Evolutionary conservation across 352 stramenopile species (phyloP), one percentile per base, ranked within the genome.

Genomic region (Pythium guiyangense): DNA sequence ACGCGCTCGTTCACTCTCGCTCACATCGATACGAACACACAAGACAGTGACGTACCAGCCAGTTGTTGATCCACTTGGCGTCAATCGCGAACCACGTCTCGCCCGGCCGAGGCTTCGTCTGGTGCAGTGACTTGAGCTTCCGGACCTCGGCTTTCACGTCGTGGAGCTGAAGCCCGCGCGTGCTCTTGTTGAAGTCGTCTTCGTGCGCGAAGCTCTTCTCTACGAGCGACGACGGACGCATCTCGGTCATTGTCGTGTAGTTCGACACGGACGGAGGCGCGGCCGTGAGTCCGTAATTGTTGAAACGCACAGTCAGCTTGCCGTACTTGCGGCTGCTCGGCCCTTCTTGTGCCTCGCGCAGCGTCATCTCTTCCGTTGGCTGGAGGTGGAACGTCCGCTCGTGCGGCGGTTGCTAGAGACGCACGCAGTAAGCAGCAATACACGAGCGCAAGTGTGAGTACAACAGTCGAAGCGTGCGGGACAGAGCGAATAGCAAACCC

Each of bases 31-130:
- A 43, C 5, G 0, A 42, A 10, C 4, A 43, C 6, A 46, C 17
- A 9, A 26, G 20, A 11, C 20, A 43, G 40, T n/a, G 14, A 52
- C 58, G 34, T 42, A 64, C 58, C 54, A 89, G 62, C 81, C 81
- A 91, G 40, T 70, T 64, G 46, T 70, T 72, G 60, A 91, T 86
- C 81, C 81, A 91, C 46, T 75, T 59, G 39, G 78, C 70, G 49
- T 58, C 72, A 43, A 91, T 70, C 2, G 79, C 81, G 49, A 79
- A 91, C 81, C 81, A 91, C 48, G 67, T 77, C 65, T 91, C 78
- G 31, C 78, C 77, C 14, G 77, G 64, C 2, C 57, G 57, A 1
- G 81, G 78, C 34, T 77, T 76, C 20, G 67, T 87, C 63, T 88
- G 78, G 52, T 91, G 78, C 56, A 87, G 75, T 49, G 64, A 71